Conservation (phyloP, 495 filamentous ascomycete genomes). For the Aspergillus panamensis region DNA sequence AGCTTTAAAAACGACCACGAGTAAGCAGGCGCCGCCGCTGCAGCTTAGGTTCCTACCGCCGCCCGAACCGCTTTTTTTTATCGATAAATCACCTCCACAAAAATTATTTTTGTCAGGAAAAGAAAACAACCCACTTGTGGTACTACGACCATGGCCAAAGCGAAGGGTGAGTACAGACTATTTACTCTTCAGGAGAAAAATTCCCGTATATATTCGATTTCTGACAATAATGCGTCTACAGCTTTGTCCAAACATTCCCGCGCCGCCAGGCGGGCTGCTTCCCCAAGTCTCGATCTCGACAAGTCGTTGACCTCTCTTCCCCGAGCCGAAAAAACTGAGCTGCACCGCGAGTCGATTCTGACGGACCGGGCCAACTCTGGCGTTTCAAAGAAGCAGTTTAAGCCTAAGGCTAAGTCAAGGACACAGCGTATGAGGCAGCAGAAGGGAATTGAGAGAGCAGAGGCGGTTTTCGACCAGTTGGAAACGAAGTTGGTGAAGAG, state of each 20-base stretch:
- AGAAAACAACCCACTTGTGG: slow-evolving; percentile 17
- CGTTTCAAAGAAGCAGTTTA: slow-evolving; percentile 63
- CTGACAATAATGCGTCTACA: slow-evolving; percentile 28
- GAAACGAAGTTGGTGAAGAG: slow-evolving; percentile 69
- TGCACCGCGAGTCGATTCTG: slow-evolving; percentile 57
- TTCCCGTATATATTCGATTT: neutral
- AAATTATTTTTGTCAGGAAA: slow-evolving; percentile 25
- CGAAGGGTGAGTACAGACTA: slow-evolving; percentile 32
- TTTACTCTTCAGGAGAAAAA: neutral
- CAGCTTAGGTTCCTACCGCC: slow-evolving; percentile 27
- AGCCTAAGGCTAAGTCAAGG: slow-evolving; percentile 55
- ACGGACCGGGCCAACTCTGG: slow-evolving; percentile 55
- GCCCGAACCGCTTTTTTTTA: slow-evolving; percentile 39
- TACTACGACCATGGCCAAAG: slow-evolving; percentile 47
- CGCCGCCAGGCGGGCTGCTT: slow-evolving; percentile 66
- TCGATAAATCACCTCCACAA: slow-evolving; percentile 41
- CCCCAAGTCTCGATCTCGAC: slow-evolving; percentile 68
- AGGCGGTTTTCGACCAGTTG: slow-evolving; percentile 63
- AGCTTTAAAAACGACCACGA: slow-evolving; percentile 7
- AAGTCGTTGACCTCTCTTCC: slow-evolving; percentile 66
- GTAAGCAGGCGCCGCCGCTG: slow-evolving; percentile 21
- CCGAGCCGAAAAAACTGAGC: slow-evolving; percentile 49
- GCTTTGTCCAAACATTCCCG: slow-evolving; percentile 60
- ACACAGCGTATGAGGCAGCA: slow-evolving; percentile 65
- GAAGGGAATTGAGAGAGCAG: slow-evolving; percentile 70